Evolutionary conservation across 129 eudicot genomes (phyloP), one percentile per base, ranked within the genome.

Genomic region (Heracleum sosnowskyi): DNA sequence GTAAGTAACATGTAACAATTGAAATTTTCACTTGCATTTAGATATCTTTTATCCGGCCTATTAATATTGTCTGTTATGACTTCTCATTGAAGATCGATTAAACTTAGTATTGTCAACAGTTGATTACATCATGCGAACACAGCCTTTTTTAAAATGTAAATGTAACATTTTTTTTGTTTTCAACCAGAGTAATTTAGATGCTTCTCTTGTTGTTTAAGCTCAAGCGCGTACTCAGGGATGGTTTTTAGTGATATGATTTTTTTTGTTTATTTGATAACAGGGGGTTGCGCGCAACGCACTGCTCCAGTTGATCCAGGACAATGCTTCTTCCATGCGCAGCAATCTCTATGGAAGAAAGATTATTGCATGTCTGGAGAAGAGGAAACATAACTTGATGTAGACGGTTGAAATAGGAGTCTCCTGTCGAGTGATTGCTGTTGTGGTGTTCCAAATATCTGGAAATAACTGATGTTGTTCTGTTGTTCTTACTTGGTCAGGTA

Each of bases 301-400:
- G 66, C 63, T 76, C 5, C 79, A 76, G 53, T 62, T 90, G 39
- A 81, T 90, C 34, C 77, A 49, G 15, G 71, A 60, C 15, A 84
- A 88, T 69, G 77, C 79, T 9, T 7, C 85, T 17, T 76, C 86
- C 15, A 86, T 90, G 90, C 85, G 81, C 35, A 86, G 78, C 85
- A 88, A 88, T 81, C 78, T 86, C 4, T 90, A 86, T 60, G 96
- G 96, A 47, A 86, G 81, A 73, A 90, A 88, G 79, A 78, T 90
- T 63, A 85, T 90, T 71, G 88, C 82, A 51, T 83, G 79, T 78
- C 41, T 84, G 18, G 88, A 83, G n/a, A 90, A 88, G 88, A 79
- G 42, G 83, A 83, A 55, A 75, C 37, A 62, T 60, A 11, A 8
- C 16, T 9, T 11, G 31, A 60, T 60, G 4, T 57, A n/a, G 66